Conservation (phyloP, 192 early-diverging fungal species). For the Backusella tarrabulga region DNA sequence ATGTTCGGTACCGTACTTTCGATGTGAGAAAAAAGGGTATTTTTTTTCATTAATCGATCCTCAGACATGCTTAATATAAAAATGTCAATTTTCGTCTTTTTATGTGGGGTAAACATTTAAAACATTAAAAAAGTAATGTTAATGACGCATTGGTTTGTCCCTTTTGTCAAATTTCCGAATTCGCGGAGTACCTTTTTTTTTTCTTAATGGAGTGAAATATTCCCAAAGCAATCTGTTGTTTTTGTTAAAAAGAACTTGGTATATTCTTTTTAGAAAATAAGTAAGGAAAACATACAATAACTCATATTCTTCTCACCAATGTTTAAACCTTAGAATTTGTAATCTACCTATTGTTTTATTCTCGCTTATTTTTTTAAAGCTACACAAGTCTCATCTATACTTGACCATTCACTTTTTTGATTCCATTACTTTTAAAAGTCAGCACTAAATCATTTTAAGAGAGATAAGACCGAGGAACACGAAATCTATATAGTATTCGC, state of each 20-base stretch:
- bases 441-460: too few relatives aligned
- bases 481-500: too few relatives aligned
- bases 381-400: too few relatives aligned
- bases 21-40: background rate
- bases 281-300: too few relatives aligned
- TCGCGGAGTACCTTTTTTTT: background rate
- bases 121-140: background rate
- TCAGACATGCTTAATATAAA: background rate
- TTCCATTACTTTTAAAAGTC: too few relatives aligned
- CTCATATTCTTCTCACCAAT: too few relatives aligned
- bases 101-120: conserved; percentile 4
- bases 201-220: background rate
- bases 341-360: too few relatives aligned
- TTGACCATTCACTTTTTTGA: too few relatives aligned
- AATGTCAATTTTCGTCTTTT: background rate
- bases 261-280: too few relatives aligned
- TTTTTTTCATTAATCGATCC: background rate
- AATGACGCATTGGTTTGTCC: background rate
- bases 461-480: too few relatives aligned
- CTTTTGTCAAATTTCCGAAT: background rate
- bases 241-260: background rate
- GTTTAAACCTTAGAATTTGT: too few relatives aligned
- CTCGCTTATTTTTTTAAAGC: too few relatives aligned
- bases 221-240: background rate
- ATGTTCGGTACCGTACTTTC: background rate